A percentile compares a stretch with the other conserved stretches of the same genome.
Evolutionary conservation across 208 protist genomes (phyloP).

Genomic region (Trypanosoma rangeli): DNA sequence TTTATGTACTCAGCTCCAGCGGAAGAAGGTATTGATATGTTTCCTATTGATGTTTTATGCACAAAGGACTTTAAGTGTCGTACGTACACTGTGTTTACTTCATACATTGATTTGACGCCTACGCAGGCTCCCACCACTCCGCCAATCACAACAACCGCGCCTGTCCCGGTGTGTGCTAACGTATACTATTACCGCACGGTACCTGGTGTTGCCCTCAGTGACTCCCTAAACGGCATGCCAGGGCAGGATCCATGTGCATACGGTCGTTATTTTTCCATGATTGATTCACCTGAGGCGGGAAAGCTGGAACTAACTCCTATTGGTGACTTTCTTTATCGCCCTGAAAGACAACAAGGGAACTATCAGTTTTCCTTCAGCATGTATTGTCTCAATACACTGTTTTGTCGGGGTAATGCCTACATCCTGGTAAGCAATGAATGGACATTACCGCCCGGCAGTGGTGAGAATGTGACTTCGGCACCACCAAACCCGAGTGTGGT

Average conservation of each 20-base stretch:
- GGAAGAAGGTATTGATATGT: conserved; percentile 43
- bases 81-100: conserved; percentile 47
- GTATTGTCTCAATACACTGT: conserved; percentile 59
- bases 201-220: conserved; percentile 48
- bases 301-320: conserved; percentile 44
- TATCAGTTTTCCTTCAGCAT: conserved; percentile 68
- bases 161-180: conserved; percentile 57
- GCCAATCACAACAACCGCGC: conserved; percentile 1
- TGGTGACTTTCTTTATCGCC: conserved; percentile 74
- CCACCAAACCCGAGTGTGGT: conserved; percentile 32
- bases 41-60: conserved; percentile 62
- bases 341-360: conserved; percentile 36
- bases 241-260: conserved; percentile 60
- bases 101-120: conserved; percentile 38
- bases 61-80: conserved; percentile 47
- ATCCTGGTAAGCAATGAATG: conserved; percentile 50
- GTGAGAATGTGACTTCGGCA: background rate
- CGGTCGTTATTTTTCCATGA: conserved; percentile 76
- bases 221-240: conserved; percentile 55
- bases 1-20: conserved; percentile 63
- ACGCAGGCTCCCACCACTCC: conserved; percentile 24
- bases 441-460: conserved; percentile 33
- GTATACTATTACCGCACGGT: conserved; percentile 77
- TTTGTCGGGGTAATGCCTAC: conserved; percentile 72
- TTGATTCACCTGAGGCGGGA: conserved; percentile 38